phyloP scores from a whole-genome alignment of 2,329 filamentous ascomycete species.

The Alternaria infectoria region DNA sequence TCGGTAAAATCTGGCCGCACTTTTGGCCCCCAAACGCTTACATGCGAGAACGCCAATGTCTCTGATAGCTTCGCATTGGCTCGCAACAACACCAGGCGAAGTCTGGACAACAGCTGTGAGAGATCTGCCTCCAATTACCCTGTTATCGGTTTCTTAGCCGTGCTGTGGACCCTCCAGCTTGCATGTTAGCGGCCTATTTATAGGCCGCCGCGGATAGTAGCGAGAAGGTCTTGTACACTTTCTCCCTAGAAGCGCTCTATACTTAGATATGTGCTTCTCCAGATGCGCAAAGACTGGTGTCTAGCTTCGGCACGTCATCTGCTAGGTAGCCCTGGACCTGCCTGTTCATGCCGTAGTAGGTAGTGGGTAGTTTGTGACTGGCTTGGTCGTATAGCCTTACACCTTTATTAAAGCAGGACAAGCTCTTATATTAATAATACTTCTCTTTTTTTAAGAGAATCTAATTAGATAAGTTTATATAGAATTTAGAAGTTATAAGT shows the following conservation, averaged over 20 bases:
- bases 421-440: background rate
- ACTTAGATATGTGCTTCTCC: background rate
- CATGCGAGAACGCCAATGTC: background rate
- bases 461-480: too few species aligned
- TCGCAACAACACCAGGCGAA: background rate
- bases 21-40: background rate
- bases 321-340: background rate
- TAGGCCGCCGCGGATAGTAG: background rate
- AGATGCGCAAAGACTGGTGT: background rate
- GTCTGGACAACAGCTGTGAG: background rate
- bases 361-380: background rate
- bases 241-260: background rate
- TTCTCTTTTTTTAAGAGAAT: too few species aligned
- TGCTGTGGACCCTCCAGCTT: background rate
- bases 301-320: background rate
- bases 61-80: background rate
- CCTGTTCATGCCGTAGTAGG: fast-evolving
- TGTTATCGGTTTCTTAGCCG: background rate
- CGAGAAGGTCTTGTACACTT: background rate
- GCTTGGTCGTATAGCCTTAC: background rate
- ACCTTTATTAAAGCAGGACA: background rate
- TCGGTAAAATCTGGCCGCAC: background rate
- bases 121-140: background rate
- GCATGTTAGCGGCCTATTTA: background rate
- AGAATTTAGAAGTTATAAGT: too few species aligned